Percentiles rank a stretch among this genome's conserved stretches.
Conservation (phyloP, 495 filamentous ascomycete genomes). For the Hypoxylon fragiforme region DNA sequence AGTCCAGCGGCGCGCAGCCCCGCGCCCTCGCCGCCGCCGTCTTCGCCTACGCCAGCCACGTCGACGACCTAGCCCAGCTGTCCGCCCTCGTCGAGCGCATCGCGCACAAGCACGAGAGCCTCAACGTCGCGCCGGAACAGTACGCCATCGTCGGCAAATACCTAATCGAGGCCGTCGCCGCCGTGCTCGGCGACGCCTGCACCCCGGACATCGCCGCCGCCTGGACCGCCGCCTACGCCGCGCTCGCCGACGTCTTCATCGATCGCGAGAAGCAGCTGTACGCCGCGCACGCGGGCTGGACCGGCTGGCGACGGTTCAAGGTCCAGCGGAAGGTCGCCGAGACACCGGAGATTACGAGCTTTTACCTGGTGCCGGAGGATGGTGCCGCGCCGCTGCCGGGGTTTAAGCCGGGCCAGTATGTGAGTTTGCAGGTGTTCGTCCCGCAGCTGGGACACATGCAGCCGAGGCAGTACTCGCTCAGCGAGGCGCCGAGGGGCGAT, state of each 20-base stretch:
- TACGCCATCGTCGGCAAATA: conserved; percentile 70
- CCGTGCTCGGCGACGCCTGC: conserved; percentile 67
- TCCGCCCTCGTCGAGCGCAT: conserved; percentile 68
- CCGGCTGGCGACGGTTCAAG: conserved; percentile 67
- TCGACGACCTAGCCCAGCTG: conserved; percentile 68
- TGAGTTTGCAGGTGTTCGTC: conserved; percentile 62
- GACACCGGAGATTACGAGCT: conserved; percentile 67
- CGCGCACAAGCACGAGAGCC: conserved; percentile 73
- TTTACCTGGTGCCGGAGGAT: conserved; percentile 71
- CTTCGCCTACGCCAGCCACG: conserved; percentile 70
- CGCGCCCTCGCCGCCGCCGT: conserved; percentile 67
- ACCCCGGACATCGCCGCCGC: conserved; percentile 68
- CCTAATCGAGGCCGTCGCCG: conserved; percentile 68
- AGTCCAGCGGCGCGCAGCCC: conserved; percentile 65
- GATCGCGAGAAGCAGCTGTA: conserved; percentile 64
- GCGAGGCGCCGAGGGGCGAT: conserved; percentile 58
- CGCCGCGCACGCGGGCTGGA: conserved; percentile 59
- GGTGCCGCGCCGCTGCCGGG: conserved; percentile 59
- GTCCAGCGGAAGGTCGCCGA: conserved; percentile 65
- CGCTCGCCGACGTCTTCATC: conserved; percentile 73
- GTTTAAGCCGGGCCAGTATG: conserved; percentile 71
- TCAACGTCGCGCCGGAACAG: conserved; percentile 68
- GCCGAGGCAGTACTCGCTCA: conserved; percentile 74
- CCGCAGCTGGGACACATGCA: conserved; percentile 62
- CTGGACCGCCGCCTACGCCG: conserved; percentile 72